phyloP scores from a whole-genome alignment of 768 basidiomycete genomes.

The Leccinum pellstonianum region DNA sequence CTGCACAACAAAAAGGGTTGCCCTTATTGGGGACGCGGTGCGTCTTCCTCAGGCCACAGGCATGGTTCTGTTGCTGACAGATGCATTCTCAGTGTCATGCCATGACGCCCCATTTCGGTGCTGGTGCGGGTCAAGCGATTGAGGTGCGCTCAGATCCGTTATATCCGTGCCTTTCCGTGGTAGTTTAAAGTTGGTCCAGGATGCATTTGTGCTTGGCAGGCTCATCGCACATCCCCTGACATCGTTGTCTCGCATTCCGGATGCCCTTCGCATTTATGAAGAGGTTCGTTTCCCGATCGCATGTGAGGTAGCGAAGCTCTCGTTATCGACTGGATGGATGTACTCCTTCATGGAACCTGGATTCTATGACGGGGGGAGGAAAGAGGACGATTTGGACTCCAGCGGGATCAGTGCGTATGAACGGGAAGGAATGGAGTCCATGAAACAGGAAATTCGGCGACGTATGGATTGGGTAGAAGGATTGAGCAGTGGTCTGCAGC shows the following conservation, averaged over 20 bases:
- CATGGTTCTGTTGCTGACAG: not conserved
- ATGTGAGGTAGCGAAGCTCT: constrained; percentile 9
- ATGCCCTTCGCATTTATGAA: constrained; percentile 14
- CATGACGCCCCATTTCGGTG: constrained; percentile 24
- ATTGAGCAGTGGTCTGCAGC: constrained; percentile 3
- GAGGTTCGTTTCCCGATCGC: constrained; percentile 15
- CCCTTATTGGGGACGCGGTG: constrained; percentile 41
- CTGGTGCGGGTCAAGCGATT: constrained; percentile 29
- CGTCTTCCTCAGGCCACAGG: constrained; percentile 1
- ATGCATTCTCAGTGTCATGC: constrained; percentile 17
- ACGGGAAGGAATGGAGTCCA: constrained; percentile 17
- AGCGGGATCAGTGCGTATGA: constrained; percentile 11
- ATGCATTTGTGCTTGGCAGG: constrained; percentile 24
- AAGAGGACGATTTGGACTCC: constrained; percentile 7
- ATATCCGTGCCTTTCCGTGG: not conserved
- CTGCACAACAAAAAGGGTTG: constrained; percentile 39
- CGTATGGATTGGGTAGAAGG: constrained; percentile 20
- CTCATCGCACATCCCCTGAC: constrained; percentile 24
- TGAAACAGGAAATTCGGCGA: constrained; percentile 12
- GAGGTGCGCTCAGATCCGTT: constrained; percentile 10
- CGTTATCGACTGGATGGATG: constrained; percentile 6
- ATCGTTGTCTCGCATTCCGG: not conserved
- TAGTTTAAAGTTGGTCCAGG: constrained; percentile 1
- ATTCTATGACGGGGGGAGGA: constrained; percentile 23
- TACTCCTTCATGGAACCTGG: constrained; percentile 15